Evolutionary conservation across 305 asterid species (phyloP).

Genomic region (Fraxinus velutina): DNA sequence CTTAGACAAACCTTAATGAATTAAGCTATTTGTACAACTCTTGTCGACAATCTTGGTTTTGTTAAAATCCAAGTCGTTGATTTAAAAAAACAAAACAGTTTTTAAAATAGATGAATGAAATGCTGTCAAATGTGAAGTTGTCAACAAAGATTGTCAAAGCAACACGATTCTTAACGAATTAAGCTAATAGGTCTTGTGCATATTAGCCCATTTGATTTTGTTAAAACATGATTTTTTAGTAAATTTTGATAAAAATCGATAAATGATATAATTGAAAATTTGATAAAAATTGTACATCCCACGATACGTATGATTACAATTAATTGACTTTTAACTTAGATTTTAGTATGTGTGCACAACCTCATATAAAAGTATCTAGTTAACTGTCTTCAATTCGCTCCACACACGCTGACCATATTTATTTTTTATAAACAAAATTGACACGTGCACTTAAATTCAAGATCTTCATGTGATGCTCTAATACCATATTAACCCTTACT

Average conservation of each 20-base stretch:
- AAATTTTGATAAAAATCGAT: background rate
- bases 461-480: background rate
- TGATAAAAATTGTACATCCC: background rate
- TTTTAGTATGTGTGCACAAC: background rate
- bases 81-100: no score
- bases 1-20: background rate
- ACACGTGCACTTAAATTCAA: background rate
- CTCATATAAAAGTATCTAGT: background rate
- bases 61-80: no score
- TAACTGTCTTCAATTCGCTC: background rate
- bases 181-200: background rate
- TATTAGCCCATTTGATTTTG: background rate
- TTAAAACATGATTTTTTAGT: no score
- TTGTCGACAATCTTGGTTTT: no score
- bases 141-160: no score
- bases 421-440: no score
- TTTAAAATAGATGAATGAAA: no score
- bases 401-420: background rate
- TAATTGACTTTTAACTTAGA: background rate
- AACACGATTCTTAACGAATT: no score
- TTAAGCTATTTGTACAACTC: no score
- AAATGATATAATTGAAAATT: no score
- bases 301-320: background rate
- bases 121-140: no score
- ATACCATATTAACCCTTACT: background rate